These are phyloP conservation scores for Sherardia arvensis DNA, from an alignment of 257 asterid species.

Conservation along the genomic window DNA sequence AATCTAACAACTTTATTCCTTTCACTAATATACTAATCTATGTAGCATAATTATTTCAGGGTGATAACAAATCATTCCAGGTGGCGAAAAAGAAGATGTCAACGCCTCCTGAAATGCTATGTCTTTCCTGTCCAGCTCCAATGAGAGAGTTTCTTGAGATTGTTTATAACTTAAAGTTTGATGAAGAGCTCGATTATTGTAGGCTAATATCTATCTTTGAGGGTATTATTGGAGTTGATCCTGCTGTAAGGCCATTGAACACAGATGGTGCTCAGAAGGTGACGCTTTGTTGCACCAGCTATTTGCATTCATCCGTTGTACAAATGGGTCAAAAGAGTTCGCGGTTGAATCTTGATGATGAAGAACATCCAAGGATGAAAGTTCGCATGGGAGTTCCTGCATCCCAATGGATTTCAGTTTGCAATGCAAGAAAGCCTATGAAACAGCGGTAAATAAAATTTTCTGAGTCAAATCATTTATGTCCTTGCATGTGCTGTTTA, in stretches of 20 bases:
- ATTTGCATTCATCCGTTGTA: slow-evolving; percentile 4
- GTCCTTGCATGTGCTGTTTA: background rate
- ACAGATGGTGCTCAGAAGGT: slow-evolving; percentile 51
- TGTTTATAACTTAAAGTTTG: slow-evolving; percentile 37
- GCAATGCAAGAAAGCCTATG: slow-evolving; percentile 42
- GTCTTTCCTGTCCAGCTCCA: slow-evolving; percentile 37
- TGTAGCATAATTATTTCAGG: slow-evolving; percentile 18
- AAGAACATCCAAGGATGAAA: slow-evolving; percentile 36
- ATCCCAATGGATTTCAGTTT: slow-evolving; percentile 39
- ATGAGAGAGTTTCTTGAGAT: slow-evolving; percentile 33
- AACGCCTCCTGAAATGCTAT: slow-evolving; percentile 36
- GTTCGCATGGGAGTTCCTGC: slow-evolving; percentile 37
- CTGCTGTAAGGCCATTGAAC: slow-evolving; percentile 35
- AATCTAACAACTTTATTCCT: background rate
- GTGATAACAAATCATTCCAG: slow-evolving; percentile 42
- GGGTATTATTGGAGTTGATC: slow-evolving; percentile 35
- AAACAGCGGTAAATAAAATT: slow-evolving; percentile 30
- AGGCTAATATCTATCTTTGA: slow-evolving; percentile 35
- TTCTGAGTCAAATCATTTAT: too few relatives aligned
- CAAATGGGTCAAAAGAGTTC: slow-evolving; percentile 36
- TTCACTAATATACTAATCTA: background rate
- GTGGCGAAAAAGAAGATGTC: slow-evolving; percentile 42
- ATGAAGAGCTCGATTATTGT: slow-evolving; percentile 42
- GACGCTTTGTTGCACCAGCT: background rate
- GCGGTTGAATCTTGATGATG: slow-evolving; percentile 27